These are phyloP conservation scores for Solanum boliviense DNA, from an alignment of 257 asterid genomes.

Conservation along the genomic window DNA sequence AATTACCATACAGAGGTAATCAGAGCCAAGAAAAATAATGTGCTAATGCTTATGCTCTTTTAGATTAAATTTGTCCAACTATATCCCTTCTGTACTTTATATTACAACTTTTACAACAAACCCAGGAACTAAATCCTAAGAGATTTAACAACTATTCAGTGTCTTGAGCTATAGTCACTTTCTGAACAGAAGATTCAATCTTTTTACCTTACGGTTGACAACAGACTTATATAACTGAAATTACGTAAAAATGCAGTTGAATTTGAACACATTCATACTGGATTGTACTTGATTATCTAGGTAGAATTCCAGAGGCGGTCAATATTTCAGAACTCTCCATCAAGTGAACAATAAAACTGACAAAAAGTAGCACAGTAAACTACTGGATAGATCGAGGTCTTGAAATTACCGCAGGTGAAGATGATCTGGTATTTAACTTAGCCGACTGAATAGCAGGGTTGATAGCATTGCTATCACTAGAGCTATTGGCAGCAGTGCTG, in stretches of 20 bases:
- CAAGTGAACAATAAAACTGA: neutral
- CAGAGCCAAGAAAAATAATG: neutral
- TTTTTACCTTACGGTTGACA: neutral
- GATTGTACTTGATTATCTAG: neutral
- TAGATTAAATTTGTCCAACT: neutral
- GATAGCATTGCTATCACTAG: constrained; percentile 2
- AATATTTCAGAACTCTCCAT: neutral
- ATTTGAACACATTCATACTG: neutral
- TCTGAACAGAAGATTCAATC: neutral
- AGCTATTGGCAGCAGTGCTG: constrained; percentile 6
- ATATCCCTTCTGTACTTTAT: neutral
- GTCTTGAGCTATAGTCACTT: neutral
- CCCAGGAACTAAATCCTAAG: neutral
- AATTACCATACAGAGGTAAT: constrained; percentile 1
- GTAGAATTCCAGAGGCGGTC: neutral
- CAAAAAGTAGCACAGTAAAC: neutral
- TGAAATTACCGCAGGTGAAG: constrained; percentile 74
- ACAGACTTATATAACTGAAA: neutral
- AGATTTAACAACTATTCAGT: neutral
- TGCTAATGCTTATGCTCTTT: neutral
- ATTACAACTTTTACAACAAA: neutral
- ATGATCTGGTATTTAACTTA: constrained; percentile 58
- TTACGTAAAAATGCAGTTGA: neutral
- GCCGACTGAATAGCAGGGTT: constrained; percentile 34
- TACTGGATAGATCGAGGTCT: neutral